Base-by-base conservation (phyloP, 2,329 filamentous ascomycete species). In the Colletotrichum scovillei region DNA sequence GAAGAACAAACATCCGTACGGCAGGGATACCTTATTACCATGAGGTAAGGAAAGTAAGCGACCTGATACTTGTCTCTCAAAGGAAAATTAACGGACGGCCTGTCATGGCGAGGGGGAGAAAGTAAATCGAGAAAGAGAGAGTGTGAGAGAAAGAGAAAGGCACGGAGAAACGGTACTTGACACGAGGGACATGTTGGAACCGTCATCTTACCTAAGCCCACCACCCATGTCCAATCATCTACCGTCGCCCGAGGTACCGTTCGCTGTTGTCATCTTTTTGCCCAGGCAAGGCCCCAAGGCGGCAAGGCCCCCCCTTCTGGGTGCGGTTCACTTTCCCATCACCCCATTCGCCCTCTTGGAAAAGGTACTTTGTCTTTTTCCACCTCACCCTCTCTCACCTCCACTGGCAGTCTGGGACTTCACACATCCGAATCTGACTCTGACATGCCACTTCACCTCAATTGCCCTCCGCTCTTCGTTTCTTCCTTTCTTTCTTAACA, bases 381-480 rank as follows among this genome's bases (percentile, higher is more conserved):
- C 59, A 30, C 38, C 35, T 52, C 42, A 62, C 9, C 1, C 46
- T 30, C 26, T 35, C 24, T 32, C 26, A n/a, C 42, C 19, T 42
- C 6, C 38, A 42, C 38, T 42, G 38, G 38, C 4, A 35, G 38
- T 19, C 14, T 49, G 42, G 42, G 19, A 32, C 26, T 24, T 49
- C 59, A 28, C n/a, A 12, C 24, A 49, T 38, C 56, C 12, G 11
- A 22, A 49, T 49, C 56, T 24, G 56, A 59, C 56, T 32, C 53
- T 58, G 49, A 52, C 38, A 60, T 70, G 35, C 55, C 63, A 60
- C 63, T 46, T 55, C 56, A 49, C 42, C 55, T 46, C 53, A 56
- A 38, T 66, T 60, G 12, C 42, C 19, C 19, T 49, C 19, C 42
- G 42, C 42, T 19, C 19, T 49, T 49, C 19, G 16, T 9, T 9